Conservation (phyloP, 371 early-diverging fungal species). For the Phascolomyces articulosus region DNA sequence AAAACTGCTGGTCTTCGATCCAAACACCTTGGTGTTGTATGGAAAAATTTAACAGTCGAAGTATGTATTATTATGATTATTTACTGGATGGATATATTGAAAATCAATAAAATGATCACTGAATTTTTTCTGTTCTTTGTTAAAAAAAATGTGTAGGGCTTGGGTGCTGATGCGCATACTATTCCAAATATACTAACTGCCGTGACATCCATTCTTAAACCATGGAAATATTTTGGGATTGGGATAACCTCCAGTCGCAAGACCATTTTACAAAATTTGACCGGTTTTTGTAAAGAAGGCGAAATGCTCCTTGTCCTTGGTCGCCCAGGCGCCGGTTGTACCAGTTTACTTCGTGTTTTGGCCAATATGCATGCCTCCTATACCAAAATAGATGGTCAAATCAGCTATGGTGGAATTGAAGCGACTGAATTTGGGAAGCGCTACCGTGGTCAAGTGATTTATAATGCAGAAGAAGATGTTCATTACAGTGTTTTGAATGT, state of each 20-base stretch:
- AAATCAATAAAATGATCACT: no score
- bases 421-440: constrained; percentile 27
- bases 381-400: constrained; percentile 33
- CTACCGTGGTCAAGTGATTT: constrained; percentile 44
- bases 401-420: constrained; percentile 40
- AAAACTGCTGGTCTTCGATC: constrained; percentile 26
- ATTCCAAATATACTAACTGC: constrained; percentile 17
- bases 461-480: constrained; percentile 50
- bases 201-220: not conserved
- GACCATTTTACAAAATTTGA: constrained; percentile 31
- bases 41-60: constrained; percentile 39
- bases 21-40: constrained; percentile 36
- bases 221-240: constrained; percentile 13
- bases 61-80: constrained; percentile 5
- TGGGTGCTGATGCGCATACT: constrained; percentile 26
- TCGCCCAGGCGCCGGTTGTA: constrained; percentile 53
- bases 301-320: constrained; percentile 59
- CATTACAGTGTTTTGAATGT: constrained; percentile 48
- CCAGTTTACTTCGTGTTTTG: constrained; percentile 47
- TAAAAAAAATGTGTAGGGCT: no score
- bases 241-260: constrained; percentile 2
- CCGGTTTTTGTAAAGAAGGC: constrained; percentile 46
- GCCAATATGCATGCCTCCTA: constrained; percentile 44
- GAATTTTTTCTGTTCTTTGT: no score
- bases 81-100: no score